Conservation (phyloP, 345 rosid species). For the Arabis alpina region DNA sequence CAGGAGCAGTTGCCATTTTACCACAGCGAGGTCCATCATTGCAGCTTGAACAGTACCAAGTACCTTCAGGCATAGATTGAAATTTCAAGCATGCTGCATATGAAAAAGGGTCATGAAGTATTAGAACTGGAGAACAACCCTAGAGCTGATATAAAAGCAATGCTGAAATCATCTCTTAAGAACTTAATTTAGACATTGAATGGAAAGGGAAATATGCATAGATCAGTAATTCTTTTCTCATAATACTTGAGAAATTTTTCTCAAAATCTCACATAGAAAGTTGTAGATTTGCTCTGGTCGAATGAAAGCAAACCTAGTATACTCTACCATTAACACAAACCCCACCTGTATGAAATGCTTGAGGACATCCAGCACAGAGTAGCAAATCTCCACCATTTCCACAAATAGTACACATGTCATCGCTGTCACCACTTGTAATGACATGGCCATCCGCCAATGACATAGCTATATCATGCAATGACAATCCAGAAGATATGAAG, state of each 20-base stretch:
- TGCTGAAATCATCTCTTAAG: slow-evolving; percentile 11
- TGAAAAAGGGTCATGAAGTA: slow-evolving; percentile 29
- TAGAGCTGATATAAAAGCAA: slow-evolving; percentile 9
- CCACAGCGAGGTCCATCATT: slow-evolving; percentile 48
- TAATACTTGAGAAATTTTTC: neutral
- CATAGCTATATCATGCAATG: slow-evolving; percentile 83
- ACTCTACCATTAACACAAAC: neutral
- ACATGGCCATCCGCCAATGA: slow-evolving; percentile 72
- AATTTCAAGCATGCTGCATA: slow-evolving; percentile 79
- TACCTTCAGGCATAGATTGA: slow-evolving; percentile 58
- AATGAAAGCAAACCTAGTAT: slow-evolving; percentile 18
- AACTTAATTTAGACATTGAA: slow-evolving; percentile 2
- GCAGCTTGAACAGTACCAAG: slow-evolving; percentile 81
- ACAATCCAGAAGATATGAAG: slow-evolving; percentile 66
- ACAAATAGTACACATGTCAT: slow-evolving; percentile 82
- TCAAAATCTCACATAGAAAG: neutral
- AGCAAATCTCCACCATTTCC: slow-evolving; percentile 71
- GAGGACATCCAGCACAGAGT: slow-evolving; percentile 75
- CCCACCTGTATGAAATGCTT: slow-evolving; percentile 79
- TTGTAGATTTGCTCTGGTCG: slow-evolving; percentile 6
- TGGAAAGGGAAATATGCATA: slow-evolving; percentile 1
- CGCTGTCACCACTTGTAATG: slow-evolving; percentile 60
- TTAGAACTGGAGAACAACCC: slow-evolving; percentile 14
- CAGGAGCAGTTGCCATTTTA: slow-evolving; percentile 46
- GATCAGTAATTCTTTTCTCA: slow-evolving; percentile 4